Base-by-base conservation (phyloP, 2,329 filamentous ascomycete species). In the Xylaria polymorpha region DNA sequence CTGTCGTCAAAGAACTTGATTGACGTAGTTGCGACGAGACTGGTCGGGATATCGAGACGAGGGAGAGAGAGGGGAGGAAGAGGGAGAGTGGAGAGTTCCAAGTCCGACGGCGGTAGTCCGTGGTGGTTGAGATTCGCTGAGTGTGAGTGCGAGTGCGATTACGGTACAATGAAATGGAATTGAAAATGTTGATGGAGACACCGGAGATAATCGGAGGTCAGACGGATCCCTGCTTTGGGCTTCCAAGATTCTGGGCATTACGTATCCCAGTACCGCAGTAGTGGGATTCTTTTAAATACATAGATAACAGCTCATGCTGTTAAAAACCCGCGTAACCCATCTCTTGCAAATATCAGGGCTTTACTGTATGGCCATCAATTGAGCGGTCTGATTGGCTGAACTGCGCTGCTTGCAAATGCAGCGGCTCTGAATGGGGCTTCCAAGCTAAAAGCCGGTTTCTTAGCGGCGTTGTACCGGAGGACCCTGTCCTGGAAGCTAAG, bases 141-240 rank as follows among this genome's bases (percentile, higher is more conserved):
- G 43, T 35, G 32, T 41, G 50, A 32, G 39, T 57, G 43, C 20
- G 62, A 46, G 43, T 39, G 15, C 25, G 50, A 37, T n/a, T n/a
- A n/a, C n/a, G n/a, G n/a, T n/a, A n/a, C n/a, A n/a, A n/a, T n/a
- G n/a, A n/a, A n/a, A n/a, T n/a, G n/a, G n/a, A n/a, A 48, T 58
- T 70, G 69, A 48, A 63, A 68, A 46, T 67, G 44, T 64, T 64
- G 59, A 61, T 64, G 67, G 71, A 64, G 39, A 61, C n/a, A 46
- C 70, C 71, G 71, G 71, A 69, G 60, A 57, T 65, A 56, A 72
- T 73, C 71, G 71, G 71, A 68, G 66, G 44, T 10, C 51, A 37
- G 18, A 39, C 10, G 4, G 7, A 51, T 51, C 48, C 48, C 48
- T 51, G 48, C 15, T 51, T 18, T 20, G 4, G 44, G 44, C 20